Evolutionary conservation across 1,139 yeast species (phyloP), one percentile per base, ranked within the genome.

Genomic region (Pichia cactophila): DNA sequence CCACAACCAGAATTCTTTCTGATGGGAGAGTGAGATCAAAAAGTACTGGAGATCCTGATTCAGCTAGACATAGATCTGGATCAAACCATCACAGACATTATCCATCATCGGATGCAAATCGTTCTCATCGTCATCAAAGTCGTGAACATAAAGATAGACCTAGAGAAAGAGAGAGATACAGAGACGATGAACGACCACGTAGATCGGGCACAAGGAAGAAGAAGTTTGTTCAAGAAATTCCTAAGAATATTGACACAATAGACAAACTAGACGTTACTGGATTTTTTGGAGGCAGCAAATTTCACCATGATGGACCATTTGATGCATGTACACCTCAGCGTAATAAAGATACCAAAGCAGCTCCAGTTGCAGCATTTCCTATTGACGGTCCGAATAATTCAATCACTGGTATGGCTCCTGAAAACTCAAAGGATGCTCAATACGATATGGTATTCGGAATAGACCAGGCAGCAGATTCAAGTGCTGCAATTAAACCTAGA

Each of bases 271-370:
- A 92, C 65, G 97, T 90, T 38, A 89, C 97, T 8, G 97, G 96
- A 0, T 75, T 92, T 56, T 90, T 86, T 64, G 97, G 97, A n/a
- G 83, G 87, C 42, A 86, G 86, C 29, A 87, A 92, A 1, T 92
- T 92, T 75, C 98, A 92, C 67, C 98, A 92, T 66, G 98, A 92
- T 68, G 98, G 98, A 14, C 98, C 98, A 17, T 92, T 92, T 66
- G 98, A 92, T 67, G 98, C 98, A 2, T 90, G 97, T 68, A 86
- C 95, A 6, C 97, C 98, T 7, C 96, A 87, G 67, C 82, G 97
- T 66, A 92, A 92, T 69, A 86, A 86, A 69, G 78, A 85, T 63
- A 71, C 71, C 31, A 83, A 81, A 64, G 81, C 80, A 41, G 96
- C 97, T 0, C 98, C 98, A 3, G 96, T 92, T 28, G 74, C 82